Conservation (phyloP, 169 alveolate genomes). For the Plasmodium reichenowi region DNA sequence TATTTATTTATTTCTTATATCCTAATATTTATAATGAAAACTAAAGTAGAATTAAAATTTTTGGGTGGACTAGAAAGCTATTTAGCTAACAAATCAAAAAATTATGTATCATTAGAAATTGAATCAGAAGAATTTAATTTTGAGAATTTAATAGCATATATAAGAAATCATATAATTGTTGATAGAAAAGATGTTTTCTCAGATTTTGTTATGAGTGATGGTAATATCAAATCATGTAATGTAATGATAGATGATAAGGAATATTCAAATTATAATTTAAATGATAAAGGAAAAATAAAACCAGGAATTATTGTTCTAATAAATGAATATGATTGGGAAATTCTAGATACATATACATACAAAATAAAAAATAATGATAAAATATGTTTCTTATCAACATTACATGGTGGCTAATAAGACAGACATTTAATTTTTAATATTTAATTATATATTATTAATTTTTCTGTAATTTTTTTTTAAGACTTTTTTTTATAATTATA, state of each 20-base stretch:
- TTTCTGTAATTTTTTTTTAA: too few relatives aligned
- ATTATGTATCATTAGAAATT: conserved; percentile 57
- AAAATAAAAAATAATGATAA: conserved; percentile 86
- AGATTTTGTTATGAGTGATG: conserved; percentile 49
- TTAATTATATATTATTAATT: background rate
- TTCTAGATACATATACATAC: conserved; percentile 90
- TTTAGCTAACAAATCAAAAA: conserved; percentile 58
- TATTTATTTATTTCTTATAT: background rate
- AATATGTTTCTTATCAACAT: conserved; percentile 94
- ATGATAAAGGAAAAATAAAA: conserved; percentile 78
- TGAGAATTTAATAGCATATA: conserved; percentile 80
- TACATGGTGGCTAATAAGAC: conserved; percentile 94
- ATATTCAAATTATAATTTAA: conserved; percentile 63
- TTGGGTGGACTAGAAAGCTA: conserved; percentile 75
- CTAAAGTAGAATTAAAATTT: conserved; percentile 73
- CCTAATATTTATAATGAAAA: conserved; percentile 20
- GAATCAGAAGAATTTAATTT: conserved; percentile 68
- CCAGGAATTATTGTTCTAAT: conserved; percentile 96
- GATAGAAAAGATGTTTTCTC: conserved; percentile 82
- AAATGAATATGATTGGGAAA: conserved; percentile 96
- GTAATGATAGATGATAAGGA: conserved; percentile 71
- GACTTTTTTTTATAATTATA: too few relatives aligned
- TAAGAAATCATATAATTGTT: conserved; percentile 80
- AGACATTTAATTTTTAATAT: background rate
- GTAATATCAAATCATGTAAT: conserved; percentile 30